Conservation (phyloP, 768 basidiomycete species). For the Rhodotorula sphaerocarpa region DNA sequence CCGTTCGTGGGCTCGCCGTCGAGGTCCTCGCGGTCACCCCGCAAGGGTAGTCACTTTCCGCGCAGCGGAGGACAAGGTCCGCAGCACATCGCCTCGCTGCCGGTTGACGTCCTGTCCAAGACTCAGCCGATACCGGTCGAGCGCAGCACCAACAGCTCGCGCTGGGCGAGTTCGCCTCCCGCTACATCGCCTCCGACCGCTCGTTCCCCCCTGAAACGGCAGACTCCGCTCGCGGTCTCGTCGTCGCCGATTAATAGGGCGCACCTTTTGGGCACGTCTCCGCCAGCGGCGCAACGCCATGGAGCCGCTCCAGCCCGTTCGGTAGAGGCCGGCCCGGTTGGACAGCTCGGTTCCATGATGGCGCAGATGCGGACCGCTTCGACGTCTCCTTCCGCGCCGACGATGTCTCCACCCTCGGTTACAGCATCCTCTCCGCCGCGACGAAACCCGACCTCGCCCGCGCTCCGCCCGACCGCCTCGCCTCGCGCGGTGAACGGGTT, state of each 20-base stretch:
- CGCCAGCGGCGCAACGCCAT: too few relatives aligned
- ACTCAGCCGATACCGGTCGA: background rate
- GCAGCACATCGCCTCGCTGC: background rate
- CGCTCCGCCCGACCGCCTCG: background rate
- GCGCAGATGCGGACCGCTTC: constrained; percentile 18
- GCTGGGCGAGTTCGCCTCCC: constrained; percentile 12
- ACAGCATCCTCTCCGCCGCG: background rate
- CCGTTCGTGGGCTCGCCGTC: background rate
- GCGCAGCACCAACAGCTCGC: constrained; percentile 8
- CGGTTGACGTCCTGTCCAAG: background rate
- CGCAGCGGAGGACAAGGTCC: background rate
- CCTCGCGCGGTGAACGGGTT: too few relatives aligned
- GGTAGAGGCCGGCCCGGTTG: too few relatives aligned
- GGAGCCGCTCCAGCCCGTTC: too few relatives aligned
- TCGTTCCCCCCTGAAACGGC: background rate
- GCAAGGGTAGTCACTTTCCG: background rate
- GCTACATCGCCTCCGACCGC: background rate
- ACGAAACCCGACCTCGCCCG: background rate
- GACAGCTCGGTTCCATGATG: constrained; percentile 20
- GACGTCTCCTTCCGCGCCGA: background rate
- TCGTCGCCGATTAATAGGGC: too few relatives aligned
- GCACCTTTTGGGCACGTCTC: too few relatives aligned
- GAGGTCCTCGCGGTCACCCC: background rate
- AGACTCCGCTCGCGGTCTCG: background rate
- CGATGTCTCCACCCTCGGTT: too few relatives aligned